Base-by-base conservation (phyloP, 2,329 filamentous ascomycete species). In the Zarea fungicola region DNA sequence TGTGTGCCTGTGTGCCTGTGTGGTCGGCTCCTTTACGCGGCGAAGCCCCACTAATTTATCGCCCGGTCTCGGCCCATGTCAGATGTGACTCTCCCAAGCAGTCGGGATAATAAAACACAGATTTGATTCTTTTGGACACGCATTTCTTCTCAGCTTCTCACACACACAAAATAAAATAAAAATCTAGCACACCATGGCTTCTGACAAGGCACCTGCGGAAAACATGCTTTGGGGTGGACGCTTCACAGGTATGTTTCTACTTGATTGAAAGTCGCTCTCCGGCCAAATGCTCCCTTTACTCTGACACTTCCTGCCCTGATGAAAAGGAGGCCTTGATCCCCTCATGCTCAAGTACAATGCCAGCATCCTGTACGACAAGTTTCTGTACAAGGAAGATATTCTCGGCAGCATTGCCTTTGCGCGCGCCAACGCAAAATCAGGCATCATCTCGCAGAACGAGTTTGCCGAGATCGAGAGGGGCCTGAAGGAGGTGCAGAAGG, bases 341-440 rank as follows among this genome's bases (percentile, higher is more conserved):
- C 78, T 95, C 45, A 95, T 95, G 89, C 77, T 83, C 53, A 76
- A 85, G 56, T 95, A 92, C 75, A 95, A 95, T 66, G 83, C 59
- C 49, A 85, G 80, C 44, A 85, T 95, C 56, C 79, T 80, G 61
- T 91, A 87, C 68, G 89, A 95, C 66, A 84, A 85, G 59, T 76
- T 76, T 52, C 84, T 95, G 57, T 88, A 89, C 71, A 82, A 80
- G 52, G 81, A 93, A 64, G 89, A 95, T 59, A 91, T 95, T 58
- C 78, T 80, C 18, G 89, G 89, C 56, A 84, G 78, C 45, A 87
- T 95, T 57, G 88, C 89, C 13, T 95, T 87, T 62, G 89, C 89
- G 44, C 77, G 87, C 47, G 89, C 88, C 45, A 95, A 95, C 70
- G 73, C 75, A 55, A 87, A 88, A 65, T 76, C 74, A 49, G 84